Conservation (phyloP, 176 grass and related monocot species). For the Neostapfia colusana region DNA sequence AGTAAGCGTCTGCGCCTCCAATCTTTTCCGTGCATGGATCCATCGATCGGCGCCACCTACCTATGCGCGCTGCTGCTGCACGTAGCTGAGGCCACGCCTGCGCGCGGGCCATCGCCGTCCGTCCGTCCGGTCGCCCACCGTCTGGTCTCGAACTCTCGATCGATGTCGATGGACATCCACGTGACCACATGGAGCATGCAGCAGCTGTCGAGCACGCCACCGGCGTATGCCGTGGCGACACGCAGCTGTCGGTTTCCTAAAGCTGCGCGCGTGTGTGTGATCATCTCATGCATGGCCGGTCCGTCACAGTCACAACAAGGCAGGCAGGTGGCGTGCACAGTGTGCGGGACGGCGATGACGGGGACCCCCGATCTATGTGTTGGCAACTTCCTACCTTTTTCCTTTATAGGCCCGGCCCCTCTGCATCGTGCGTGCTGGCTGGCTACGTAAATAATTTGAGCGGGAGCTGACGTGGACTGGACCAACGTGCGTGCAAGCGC, state of each 20-base stretch:
- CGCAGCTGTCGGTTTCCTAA: not conserved
- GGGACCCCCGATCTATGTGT: not conserved
- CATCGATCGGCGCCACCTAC: not conserved
- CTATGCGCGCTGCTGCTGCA: no score
- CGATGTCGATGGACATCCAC: no score
- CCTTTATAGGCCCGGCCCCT: not conserved
- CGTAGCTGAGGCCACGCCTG: no score
- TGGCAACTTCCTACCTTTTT: slow-evolving; percentile 14
- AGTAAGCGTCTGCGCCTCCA: not conserved
- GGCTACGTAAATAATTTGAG: not conserved
- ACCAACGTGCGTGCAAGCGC: not conserved
- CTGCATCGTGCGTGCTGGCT: not conserved
- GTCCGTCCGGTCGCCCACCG: no score
- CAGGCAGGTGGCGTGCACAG: not conserved
- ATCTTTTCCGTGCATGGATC: no score
- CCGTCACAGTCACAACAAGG: not conserved
- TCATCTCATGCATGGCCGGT: no score
- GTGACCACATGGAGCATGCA: no score
- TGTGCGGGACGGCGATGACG: not conserved
- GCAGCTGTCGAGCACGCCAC: no score
- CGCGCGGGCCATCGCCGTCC: no score
- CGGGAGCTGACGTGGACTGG: not conserved
- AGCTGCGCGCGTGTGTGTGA: not conserved
- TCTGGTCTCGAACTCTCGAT: no score
- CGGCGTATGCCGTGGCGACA: not conserved